Evolutionary conservation across 768 basidiomycete species (phyloP), one percentile per base, ranked within the genome.

Genomic region (Psilocybe sp.): DNA sequence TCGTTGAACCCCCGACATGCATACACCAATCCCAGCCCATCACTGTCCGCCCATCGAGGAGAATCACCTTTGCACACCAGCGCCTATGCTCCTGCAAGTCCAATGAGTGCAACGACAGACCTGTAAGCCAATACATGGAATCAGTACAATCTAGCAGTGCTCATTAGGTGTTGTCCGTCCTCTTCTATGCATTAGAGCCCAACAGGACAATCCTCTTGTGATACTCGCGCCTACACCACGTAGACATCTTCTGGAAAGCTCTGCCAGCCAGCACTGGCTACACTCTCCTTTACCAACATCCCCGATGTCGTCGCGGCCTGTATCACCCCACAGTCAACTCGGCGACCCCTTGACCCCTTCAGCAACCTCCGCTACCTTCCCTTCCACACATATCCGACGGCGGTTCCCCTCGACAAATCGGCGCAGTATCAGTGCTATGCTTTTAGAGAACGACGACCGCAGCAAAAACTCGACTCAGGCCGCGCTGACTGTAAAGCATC

Each of bases 191-290:
- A 46, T 12, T n/a, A 28, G 40, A 28, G 37, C 40, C 23, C 40
- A 15, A 9, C 18, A 34, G 40, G 14, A 50, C 43, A 56, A 65
- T 44, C 46, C 36, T 23, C 61, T 56, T 3, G 57, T 81, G 54
- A 85, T 87, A 34, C 65, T 82, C 39, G 76, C 87, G 0, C 85
- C 86, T 1, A 75, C 81, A 19, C 86, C 86, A n/a, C 81, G 79
- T 10, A 73, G 82, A 49, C 82, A 87, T 59, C 71, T 82, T 47
- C 69, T 88, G 7, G 84, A 87, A 49, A 75, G 72, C 37, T 72
- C 75, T 10, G 79, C 81, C 38, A 80, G 79, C 51, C 77, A 78
- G 46, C 75, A 79, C 40, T 86, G 85, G 86, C 74, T 87, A 12
- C 74, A 73, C 32, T 74, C 65, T 5, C 74, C 69, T 28, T 73